Conservation (phyloP, 768 basidiomycete genomes). For the Leccinum aurantiacum region DNA sequence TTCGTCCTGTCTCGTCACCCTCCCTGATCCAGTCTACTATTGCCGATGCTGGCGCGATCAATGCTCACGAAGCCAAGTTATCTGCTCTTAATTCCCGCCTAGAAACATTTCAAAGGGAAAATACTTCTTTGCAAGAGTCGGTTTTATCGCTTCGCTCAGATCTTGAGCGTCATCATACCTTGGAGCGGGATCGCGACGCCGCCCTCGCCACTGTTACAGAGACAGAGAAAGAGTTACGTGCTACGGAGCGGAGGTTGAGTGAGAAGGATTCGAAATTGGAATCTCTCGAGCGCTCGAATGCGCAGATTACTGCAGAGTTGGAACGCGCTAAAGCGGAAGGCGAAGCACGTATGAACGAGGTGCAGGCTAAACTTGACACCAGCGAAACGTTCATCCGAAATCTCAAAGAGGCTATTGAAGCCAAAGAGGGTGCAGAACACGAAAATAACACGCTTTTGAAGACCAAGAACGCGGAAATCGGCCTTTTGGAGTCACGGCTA, state of each 20-base stretch:
- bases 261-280: constrained; percentile 48
- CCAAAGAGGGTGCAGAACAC: constrained; percentile 49
- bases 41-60: constrained; percentile 18
- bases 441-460: constrained; percentile 51
- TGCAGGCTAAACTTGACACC: constrained; percentile 46
- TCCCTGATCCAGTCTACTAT: constrained; percentile 46
- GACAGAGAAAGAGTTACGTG: constrained; percentile 44
- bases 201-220: constrained; percentile 40
- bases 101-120: constrained; percentile 70
- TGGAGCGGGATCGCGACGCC: constrained; percentile 48
- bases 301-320: constrained; percentile 39
- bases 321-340: constrained; percentile 48
- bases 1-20: constrained; percentile 19
- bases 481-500: constrained; percentile 48
- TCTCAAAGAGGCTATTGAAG: constrained; percentile 53
- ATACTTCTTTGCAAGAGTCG: constrained; percentile 50
- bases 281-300: constrained; percentile 45
- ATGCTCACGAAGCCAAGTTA: constrained; percentile 19
- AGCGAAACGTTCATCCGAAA: constrained; percentile 44
- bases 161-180: constrained; percentile 23
- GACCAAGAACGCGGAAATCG: constrained; percentile 62
- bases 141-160: constrained; percentile 25
- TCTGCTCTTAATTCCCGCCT: constrained; percentile 38
- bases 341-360: constrained; percentile 41
- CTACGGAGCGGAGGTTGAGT: constrained; percentile 41